Base-by-base conservation (phyloP, 805 yeast species). In the Phaffomyces thermotolerans region DNA sequence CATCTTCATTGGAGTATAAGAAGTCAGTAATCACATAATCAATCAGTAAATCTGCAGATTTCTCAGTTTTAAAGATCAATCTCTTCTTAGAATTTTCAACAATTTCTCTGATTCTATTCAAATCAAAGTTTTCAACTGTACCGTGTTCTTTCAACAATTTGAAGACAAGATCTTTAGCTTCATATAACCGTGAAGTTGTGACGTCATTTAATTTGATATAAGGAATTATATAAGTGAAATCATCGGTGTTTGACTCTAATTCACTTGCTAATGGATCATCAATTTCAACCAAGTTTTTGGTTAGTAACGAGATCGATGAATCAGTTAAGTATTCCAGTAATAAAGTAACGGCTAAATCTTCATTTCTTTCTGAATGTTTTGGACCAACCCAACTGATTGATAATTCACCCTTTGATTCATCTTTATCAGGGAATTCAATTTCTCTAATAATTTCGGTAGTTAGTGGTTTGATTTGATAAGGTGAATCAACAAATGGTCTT, bases 391-490 rank as follows among this genome's bases (percentile, higher is more conserved):
- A 90, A 4, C 84, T 68, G 23, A 93, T 63, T 15, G 73, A 56
- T 1, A 87, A 56, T 54, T 86, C 93, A 32, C 96, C 95, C 62
- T 80, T 76, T 12, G 84, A 71, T 63, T 89, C 97, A 57, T 88
- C 96, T 45, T 78, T 73, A 54, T 93, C 98, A 2, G 98, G 96
- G 56, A 93, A 93, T 46, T 79, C 81, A 23, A 89, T 75, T 4
- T 67, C 70, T 33, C 75, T 70, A 12, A 73, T 63, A 6, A 71
- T 57, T 2, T 66, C 61, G 40, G 72, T 57, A 7, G 40, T 36
- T 25, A 58, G 42, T 34, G 52, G 56, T 13, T 32, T 34, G 62
- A 71, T 39, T 59, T 69, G 72, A 49, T 73, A 59, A 34, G 75
- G 75, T 1, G 76, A 70, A 44, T 88, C 96, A 17, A 88, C 78